Percentiles rank a stretch among this genome's conserved stretches.
Evolutionary conservation across 2,329 filamentous ascomycete genomes (phyloP).

Genomic region (Zasmidium angulare): DNA sequence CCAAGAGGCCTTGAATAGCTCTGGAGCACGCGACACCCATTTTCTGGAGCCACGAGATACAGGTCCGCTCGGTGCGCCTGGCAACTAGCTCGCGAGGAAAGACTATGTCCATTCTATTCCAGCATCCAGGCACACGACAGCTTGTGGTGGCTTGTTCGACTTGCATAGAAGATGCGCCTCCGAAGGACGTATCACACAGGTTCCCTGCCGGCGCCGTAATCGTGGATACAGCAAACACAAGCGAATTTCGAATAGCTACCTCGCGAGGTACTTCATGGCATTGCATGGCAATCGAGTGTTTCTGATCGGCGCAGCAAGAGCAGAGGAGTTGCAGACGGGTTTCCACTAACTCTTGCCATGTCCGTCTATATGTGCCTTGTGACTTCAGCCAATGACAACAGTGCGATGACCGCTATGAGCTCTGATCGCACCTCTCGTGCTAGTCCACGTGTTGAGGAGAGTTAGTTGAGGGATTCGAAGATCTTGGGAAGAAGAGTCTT

Average conservation of each 20-base stretch:
- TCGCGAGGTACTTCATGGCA: background rate
- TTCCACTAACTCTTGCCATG: no score
- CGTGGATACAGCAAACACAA: background rate
- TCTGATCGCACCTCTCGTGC: constrained; percentile 1
- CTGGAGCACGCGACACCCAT: background rate
- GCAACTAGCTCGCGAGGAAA: background rate
- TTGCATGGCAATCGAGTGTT: background rate
- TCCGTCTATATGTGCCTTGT: no score
- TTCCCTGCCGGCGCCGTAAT: background rate
- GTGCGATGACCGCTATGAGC: background rate
- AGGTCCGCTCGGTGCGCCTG: background rate
- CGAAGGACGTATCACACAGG: background rate
- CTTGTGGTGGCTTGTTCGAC: constrained; percentile 17
- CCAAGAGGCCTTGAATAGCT: background rate
- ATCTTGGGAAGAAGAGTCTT: constrained; percentile 8
- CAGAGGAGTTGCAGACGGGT: no score
- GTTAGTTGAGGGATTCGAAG: background rate
- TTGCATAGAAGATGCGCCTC: background rate
- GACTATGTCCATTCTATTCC: background rate
- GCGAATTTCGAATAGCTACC: background rate
- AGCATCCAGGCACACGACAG: constrained; percentile 35
- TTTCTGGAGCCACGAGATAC: background rate
- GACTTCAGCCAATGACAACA: background rate
- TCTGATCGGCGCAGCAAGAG: background rate
- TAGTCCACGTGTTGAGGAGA: constrained; percentile 4